Conservation (phyloP, 192 early-diverging fungal genomes). For the Phlyctochytrium bullatum region DNA sequence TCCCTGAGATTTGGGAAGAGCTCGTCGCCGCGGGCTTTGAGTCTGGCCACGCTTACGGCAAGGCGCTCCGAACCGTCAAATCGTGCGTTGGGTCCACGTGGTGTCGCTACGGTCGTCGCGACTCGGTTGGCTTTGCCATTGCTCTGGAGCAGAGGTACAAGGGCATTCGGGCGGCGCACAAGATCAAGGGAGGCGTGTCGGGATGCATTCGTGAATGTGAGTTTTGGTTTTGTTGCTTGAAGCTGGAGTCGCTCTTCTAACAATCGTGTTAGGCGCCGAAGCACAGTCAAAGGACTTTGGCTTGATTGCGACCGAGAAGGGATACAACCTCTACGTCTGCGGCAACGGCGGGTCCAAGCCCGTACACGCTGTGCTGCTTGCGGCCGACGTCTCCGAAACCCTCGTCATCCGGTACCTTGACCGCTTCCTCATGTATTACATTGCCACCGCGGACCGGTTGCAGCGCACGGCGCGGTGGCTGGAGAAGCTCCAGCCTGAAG, state of each 20-base stretch:
- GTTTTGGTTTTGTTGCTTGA: constrained; percentile 38
- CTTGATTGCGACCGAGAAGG: constrained; percentile 69
- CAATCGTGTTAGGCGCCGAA: no score
- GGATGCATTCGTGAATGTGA: constrained; percentile 68
- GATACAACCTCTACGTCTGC: constrained; percentile 67
- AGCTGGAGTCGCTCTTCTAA: constrained; percentile 4
- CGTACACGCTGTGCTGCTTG: constrained; percentile 63
- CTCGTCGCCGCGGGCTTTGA: constrained; percentile 63
- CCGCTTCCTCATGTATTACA: constrained; percentile 71
- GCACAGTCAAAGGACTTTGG: constrained; percentile 49
- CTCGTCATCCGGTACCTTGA: constrained; percentile 56
- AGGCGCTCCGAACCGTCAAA: constrained; percentile 67
- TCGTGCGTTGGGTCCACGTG: constrained; percentile 66
- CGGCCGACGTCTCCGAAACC: constrained; percentile 51
- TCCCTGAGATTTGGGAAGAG: constrained; percentile 66
- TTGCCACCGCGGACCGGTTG: constrained; percentile 61
- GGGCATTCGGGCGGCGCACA: constrained; percentile 66
- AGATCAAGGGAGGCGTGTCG: constrained; percentile 66
- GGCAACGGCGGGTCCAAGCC: constrained; percentile 68
- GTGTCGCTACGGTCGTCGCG: constrained; percentile 67
- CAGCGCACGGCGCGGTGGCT: constrained; percentile 66
- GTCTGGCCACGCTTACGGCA: constrained; percentile 69
- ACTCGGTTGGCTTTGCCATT: constrained; percentile 69
- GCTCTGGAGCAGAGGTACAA: constrained; percentile 65
- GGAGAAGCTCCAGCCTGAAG: constrained; percentile 61